Base-by-base conservation (phyloP, 179 eudicot species). In the Heliamphora pulchella region DNA sequence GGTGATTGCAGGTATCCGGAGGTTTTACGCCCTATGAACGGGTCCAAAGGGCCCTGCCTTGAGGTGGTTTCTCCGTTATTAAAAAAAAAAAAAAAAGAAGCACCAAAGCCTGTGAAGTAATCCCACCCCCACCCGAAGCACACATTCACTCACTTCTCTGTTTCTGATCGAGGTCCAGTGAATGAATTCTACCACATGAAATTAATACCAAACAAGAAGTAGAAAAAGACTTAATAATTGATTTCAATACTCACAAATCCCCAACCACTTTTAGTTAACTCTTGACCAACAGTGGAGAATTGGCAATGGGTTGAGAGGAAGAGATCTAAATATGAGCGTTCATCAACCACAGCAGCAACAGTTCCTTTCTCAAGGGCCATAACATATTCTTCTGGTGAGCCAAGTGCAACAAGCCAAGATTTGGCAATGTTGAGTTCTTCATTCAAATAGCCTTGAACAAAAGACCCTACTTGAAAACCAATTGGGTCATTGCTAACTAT, bases 251-350 rank as follows among this genome's bases (percentile, higher is more conserved):
- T 91, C 87, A 93, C 94, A 86, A 89, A 93, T 81, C 97, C 97
- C 97, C 96, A 93, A 14, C 96, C 96, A 71, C 66, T 92, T 81
- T 79, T 90, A 80, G 94, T 90, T 90, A 93, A 93, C 79, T 92
- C 90, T 66, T 80, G 89, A 74, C 97, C 97, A 3, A 89, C 91
- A 58, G 31, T 31, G 31, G 31, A 31, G 85, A 85, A 92, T 41
- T 92, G 90, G 54, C 97, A 93, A 75, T 88, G 92, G 0, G 90
- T 81, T 13, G 96, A 88, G 17, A 92, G 91, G 81, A 93, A 93
- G 80, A 93, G 89, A 71, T 88, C 91, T 54, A 87, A 61, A 66
- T 91, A 93, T 20, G 89, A 89, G 59, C 90, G 84, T 80, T 91
- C 90, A 73, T 92, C 96, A 1, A 93, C 86, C 22, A 90, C 63